Percentiles rank a stretch among this genome's conserved stretches.
These are phyloP conservation scores for Phytophthora pseudosyringae DNA, from an alignment of 352 stramenopile genomes.

Conservation along the genomic window DNA sequence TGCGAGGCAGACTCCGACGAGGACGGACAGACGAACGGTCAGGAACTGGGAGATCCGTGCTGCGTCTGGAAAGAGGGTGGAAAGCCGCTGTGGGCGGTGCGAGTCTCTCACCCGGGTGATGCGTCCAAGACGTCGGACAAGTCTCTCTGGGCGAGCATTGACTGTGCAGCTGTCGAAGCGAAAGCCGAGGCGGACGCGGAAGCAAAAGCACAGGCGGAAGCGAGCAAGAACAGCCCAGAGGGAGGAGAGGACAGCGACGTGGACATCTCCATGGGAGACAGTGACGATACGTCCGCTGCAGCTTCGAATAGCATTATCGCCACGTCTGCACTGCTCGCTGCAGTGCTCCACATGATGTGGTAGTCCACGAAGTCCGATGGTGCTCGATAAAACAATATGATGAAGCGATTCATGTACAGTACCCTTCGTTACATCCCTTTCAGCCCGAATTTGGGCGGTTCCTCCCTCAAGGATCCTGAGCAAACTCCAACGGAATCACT, in stretches of 20 bases:
- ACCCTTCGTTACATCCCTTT: too few relatives aligned
- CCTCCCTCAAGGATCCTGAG: too few relatives aligned
- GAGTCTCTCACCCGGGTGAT: slow-evolving; percentile 40
- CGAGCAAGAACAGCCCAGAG: slow-evolving; percentile 28
- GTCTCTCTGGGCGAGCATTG: slow-evolving; percentile 24
- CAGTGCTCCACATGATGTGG: background rate
- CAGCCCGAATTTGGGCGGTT: too few relatives aligned
- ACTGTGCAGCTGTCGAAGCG: slow-evolving; percentile 22
- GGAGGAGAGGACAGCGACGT: slow-evolving; percentile 30
- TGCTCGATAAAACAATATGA: background rate
- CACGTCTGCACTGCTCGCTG: slow-evolving; percentile 1
- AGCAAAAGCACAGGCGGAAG: slow-evolving; percentile 19
- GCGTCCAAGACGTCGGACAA: slow-evolving; percentile 23
- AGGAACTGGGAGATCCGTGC: slow-evolving; percentile 84
- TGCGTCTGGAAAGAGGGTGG: slow-evolving; percentile 56
- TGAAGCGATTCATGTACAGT: background rate
- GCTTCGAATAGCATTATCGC: background rate
- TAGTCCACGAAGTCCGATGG: background rate
- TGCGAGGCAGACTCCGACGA: slow-evolving; percentile 77
- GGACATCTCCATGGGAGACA: slow-evolving; percentile 30
- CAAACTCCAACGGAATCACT: too few relatives aligned
- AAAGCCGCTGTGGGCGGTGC: slow-evolving; percentile 16
- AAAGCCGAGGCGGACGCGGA: slow-evolving; percentile 20
- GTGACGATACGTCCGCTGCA: background rate
- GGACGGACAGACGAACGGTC: slow-evolving; percentile 83